Conservation (phyloP, 352 stramenopile genomes). For the Pythium rhizo-oryzae region DNA sequence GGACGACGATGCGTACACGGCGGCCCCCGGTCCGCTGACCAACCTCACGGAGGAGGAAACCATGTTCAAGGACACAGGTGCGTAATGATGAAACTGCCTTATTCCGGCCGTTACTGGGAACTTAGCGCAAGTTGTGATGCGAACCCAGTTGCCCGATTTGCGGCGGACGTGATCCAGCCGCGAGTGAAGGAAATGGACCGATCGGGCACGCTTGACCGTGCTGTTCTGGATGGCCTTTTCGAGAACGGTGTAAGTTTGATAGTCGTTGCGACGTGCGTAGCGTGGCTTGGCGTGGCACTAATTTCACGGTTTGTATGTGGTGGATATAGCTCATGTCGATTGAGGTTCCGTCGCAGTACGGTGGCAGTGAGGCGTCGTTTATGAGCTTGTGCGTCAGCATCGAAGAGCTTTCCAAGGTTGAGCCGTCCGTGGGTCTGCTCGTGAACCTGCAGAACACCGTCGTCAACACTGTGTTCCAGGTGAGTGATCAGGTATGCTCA, state of each 20-base stretch:
- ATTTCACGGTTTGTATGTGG: neutral
- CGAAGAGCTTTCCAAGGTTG: conserved; percentile 97
- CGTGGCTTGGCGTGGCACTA: neutral
- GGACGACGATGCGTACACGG: conserved; percentile 10
- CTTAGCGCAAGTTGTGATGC: neutral
- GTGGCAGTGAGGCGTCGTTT: conserved; percentile 94
- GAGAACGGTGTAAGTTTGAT: conserved; percentile 68
- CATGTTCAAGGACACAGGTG: conserved; percentile 86
- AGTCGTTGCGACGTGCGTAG: neutral
- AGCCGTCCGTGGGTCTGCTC: conserved; percentile 94
- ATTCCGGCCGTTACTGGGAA: too few species aligned
- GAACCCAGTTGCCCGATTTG: conserved; percentile 78
- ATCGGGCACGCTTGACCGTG: conserved; percentile 87
- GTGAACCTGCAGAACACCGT: conserved; percentile 96
- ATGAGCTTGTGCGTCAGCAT: conserved; percentile 95
- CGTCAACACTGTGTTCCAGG: conserved; percentile 96
- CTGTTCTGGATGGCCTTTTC: conserved; percentile 92
- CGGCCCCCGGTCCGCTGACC: conserved; percentile 44
- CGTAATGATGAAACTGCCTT: conserved; percentile 13
- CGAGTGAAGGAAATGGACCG: conserved; percentile 94
- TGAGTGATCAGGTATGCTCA: conserved; percentile 17
- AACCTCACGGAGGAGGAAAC: conserved; percentile 72
- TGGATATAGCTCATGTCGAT: conserved; percentile 89
- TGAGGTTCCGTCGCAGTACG: conserved; percentile 94
- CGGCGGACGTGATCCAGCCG: conserved; percentile 81